Evolutionary conservation across 2,329 filamentous ascomycete genomes (phyloP).

Genomic region (Xylariales sp.): DNA sequence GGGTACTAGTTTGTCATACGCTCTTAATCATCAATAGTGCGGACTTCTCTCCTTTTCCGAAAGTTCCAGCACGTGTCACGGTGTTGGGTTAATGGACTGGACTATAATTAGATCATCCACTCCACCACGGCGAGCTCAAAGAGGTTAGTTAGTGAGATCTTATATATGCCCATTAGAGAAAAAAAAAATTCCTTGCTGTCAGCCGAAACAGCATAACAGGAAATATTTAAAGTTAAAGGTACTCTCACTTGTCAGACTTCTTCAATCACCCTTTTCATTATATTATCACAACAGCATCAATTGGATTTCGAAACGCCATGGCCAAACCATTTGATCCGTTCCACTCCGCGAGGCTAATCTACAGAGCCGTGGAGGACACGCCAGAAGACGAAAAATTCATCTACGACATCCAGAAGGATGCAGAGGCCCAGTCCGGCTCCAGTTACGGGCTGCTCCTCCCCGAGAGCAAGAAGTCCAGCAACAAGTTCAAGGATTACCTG

Average conservation of each 20-base stretch:
- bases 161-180: too few species aligned
- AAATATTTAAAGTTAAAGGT: not conserved
- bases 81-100: too few species aligned
- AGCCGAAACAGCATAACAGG: not conserved
- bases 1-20: too few species aligned
- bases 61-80: too few species aligned
- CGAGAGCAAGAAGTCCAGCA: conserved; percentile 19
- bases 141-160: too few species aligned
- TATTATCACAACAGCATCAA: not conserved
- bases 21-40: too few species aligned
- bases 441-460: conserved; percentile 25
- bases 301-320: not conserved
- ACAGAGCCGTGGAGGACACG: conserved; percentile 29
- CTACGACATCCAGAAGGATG: conserved; percentile 22
- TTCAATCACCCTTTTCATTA: not conserved
- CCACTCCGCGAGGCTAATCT: conserved; percentile 29
- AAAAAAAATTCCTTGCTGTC: not conserved
- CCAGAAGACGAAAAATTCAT: conserved; percentile 26
- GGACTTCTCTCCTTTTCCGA: too few species aligned
- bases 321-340: conserved; percentile 23
- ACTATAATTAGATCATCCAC: too few species aligned
- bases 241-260: not conserved
- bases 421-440: conserved; percentile 20
- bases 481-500: conserved; percentile 21
- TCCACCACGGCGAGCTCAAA: conserved; percentile 3